Base-by-base conservation (phyloP, 2,329 filamentous ascomycete genomes). In the Biscogniauxia mediterranea region DNA sequence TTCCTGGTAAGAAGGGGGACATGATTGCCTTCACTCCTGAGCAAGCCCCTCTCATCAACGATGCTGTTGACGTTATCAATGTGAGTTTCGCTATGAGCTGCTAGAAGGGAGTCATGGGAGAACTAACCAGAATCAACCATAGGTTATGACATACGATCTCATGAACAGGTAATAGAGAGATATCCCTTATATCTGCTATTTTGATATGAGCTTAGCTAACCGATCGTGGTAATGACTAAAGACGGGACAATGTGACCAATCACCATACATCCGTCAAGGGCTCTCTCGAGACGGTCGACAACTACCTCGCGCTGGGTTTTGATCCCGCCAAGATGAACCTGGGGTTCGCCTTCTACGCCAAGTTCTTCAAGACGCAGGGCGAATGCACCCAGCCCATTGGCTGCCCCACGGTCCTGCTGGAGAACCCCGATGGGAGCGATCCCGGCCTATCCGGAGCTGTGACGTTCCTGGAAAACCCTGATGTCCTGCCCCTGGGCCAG, bases 181-280 rank as follows among this genome's bases (percentile, higher is more conserved):
- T 17, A 25, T n/a, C 21, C 3, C 42, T 49, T 42, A 19, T 55
- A 42, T 3, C 19, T 21, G 19, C 7, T 13, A 21, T 25, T 19
- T 49, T 23, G 17, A 15, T 2, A n/a, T 50, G 51, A 28, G 2
- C 11, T 8, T n/a, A 38, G 19, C 64, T 82, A 69, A 83, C 91
- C 88, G 82, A 83, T 1, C 90, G 90, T 70, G 87, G 90, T 6
- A 32, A 68, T 73, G 89, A 59, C 85, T 89, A 79, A 89, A 90
- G 76, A 83, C 85, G 89, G 38, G 85, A 91, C 75, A 85, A 75
- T 52, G 71, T 78, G 9, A 90, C 89, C 2, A 80, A 77, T 38
- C 89, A 92, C 73, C 88, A 90, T 70, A 87, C 82, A 52, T 85
- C 85, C n/a, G 78, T 91, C 6, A 69, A 77, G 15, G 81, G 78